A percentile compares a stretch with the other conserved stretches of the same genome.
These are phyloP conservation scores for Massarina eburnea DNA, from an alignment of 2,329 filamentous ascomycete species.

Conservation along the genomic window DNA sequence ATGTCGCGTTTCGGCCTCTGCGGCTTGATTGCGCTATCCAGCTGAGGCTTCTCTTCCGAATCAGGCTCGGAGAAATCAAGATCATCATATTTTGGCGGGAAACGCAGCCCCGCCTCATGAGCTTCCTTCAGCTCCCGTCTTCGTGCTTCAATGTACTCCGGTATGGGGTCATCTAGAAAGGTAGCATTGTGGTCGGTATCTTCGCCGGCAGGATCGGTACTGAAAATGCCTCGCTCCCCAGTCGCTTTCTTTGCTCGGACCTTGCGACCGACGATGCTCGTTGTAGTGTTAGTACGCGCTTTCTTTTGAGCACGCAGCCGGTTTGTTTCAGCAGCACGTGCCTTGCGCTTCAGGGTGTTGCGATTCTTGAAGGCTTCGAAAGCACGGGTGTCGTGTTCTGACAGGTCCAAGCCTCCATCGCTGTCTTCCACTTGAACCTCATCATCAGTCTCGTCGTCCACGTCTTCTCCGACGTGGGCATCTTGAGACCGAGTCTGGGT, in stretches of 20 bases:
- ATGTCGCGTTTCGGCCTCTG: slow-evolving; percentile 75
- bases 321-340: slow-evolving; percentile 51
- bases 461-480: slow-evolving; percentile 2
- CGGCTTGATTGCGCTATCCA: slow-evolving; percentile 62
- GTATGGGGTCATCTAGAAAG: slow-evolving; percentile 62
- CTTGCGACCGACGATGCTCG: slow-evolving; percentile 46
- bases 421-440: slow-evolving; percentile 9
- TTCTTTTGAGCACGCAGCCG: slow-evolving; percentile 52
- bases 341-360: slow-evolving; percentile 57
- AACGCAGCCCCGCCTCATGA: slow-evolving; percentile 67
- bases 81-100: slow-evolving; percentile 76
- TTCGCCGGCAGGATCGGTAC: slow-evolving; percentile 28
- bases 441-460: slow-evolving; percentile 12
- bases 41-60: slow-evolving; percentile 68
- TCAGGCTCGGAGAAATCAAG: slow-evolving; percentile 76
- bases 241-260: slow-evolving; percentile 20
- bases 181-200: slow-evolving; percentile 52
- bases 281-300: slow-evolving; percentile 46
- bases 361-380: slow-evolving; percentile 68
- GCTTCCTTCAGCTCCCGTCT: slow-evolving; percentile 69
- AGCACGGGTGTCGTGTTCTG: slow-evolving; percentile 56
- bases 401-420: slow-evolving; percentile 36
- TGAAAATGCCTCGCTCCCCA: slow-evolving; percentile 17
- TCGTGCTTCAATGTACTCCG: slow-evolving; percentile 72
- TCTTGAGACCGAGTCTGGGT: slow-evolving; percentile 26